Conservation (phyloP, 306 rosid genomes). For the Sicyos baderoa region DNA sequence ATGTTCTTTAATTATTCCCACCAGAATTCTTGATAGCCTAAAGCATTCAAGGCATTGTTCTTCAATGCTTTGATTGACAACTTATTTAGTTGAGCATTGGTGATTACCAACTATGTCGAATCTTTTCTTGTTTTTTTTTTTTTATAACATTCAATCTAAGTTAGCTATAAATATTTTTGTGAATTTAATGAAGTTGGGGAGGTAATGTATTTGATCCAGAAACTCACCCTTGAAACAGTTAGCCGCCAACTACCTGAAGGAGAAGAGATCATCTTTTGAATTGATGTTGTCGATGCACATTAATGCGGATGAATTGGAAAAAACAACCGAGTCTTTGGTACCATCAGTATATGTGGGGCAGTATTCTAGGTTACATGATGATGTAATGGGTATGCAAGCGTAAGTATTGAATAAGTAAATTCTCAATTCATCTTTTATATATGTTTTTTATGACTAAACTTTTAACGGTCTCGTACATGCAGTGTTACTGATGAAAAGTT, state of each 20-base stretch:
- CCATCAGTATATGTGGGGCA: conserved; percentile 80
- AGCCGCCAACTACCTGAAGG: conserved; percentile 77
- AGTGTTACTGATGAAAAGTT: conserved; percentile 85
- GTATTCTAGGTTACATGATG: conserved; percentile 66
- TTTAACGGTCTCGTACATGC: conserved; percentile 31
- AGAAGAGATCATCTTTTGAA: conserved; percentile 78
- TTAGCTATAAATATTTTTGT: not conserved
- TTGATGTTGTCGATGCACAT: conserved; percentile 60
- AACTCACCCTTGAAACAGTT: conserved; percentile 45
- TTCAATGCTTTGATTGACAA: not conserved
- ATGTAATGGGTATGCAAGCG: conserved; percentile 56
- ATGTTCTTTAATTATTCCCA: conserved; percentile 9
- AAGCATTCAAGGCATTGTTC: not conserved
- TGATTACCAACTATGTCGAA: not conserved
- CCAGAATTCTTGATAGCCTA: not conserved
- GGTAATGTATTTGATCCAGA: conserved; percentile 14
- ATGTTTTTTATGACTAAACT: conserved; percentile 21
- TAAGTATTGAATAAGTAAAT: conserved; percentile 44
- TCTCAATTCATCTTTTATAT: conserved; percentile 11
- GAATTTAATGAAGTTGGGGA: conserved; percentile 6
- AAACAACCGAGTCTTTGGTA: conserved; percentile 54
- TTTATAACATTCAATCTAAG: not conserved
- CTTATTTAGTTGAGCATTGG: not conserved
- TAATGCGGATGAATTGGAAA: conserved; percentile 42
- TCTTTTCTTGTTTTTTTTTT: not conserved